Base-by-base conservation (phyloP, 2,329 filamentous ascomycete genomes). In the Penicillium aurantiogriseum region DNA sequence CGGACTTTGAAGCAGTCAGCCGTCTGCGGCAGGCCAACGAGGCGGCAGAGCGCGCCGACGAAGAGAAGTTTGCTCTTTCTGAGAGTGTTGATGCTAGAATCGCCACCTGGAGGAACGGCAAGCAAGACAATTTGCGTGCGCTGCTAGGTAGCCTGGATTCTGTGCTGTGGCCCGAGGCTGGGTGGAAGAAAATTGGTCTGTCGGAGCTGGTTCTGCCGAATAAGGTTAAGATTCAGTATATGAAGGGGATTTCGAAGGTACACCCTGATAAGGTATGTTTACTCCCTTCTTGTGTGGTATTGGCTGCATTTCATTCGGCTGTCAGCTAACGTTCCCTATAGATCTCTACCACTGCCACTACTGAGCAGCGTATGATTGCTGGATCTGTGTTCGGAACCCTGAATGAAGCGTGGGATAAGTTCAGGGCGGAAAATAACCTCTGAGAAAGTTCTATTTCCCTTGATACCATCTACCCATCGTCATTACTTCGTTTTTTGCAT, bases 241-340 rank as follows among this genome's bases (percentile, higher is more conserved):
- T 99, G 94, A 97, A 96, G 84, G 94, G 93, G 6, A 97, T 99
- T 82, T 91, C 88, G 11, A 97, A 97, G 82, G 94, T 94, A 66
- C 94, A 99, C 82, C 94, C 94, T 59, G 94, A 99, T 75, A 99
- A 99, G 88, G 94, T 97, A 81, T 76, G 85, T 75, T 65, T 60
- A 19, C 33, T 58, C 58, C 58, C 17, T 52, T 27, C 7, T n/a
- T 29, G 7, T 5, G 31, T 36, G 39, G 33, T 27, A 9, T 38
- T 55, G 11, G 23, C 44, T 44, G 4, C 23, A 46, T 50, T 42
- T 31, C 29, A 31, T 46, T 42, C 42, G 53, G 39, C 23, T 17
- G n/a, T 58, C 51, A 54, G 31, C 59, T 63, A 51, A 64, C 25
- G 13, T 31, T 6, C 13, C 9, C 11, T n/a, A 36, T 60, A 85